Base-by-base conservation (phyloP, 169 alveolate genomes). In the Babesia caballi region DNA sequence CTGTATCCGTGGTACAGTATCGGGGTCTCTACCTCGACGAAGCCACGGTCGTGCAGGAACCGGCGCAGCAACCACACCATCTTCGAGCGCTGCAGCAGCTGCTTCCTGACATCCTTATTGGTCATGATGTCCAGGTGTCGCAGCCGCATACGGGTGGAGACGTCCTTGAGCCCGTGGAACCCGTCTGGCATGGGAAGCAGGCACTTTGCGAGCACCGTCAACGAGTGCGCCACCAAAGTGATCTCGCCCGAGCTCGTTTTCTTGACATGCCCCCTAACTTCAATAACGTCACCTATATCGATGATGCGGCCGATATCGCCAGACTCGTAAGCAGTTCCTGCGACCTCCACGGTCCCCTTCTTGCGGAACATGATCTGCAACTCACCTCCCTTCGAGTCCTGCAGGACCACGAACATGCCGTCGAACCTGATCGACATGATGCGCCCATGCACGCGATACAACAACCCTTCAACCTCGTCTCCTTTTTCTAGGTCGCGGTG, bases 21-120 rank as follows among this genome's bases (percentile, higher is more conserved):
- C 25, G 99, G 99, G 44, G 99, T 98, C 90, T 98, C 99, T 25
- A 96, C 99, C 85, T 98, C 99, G 21, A 95, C 41, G 85, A 96
- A 97, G 4, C 97, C 99, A 32, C 94, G 87, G 46, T 89, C 92
- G 66, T 91, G 96, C 70, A 98, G 90, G 84, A 87, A 89, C 41
- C 50, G 80, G 58, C 99, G 91, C 38, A 95, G 66, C 71, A 67
- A 83, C 67, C 84, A 74, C 40, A 94, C 87, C 30, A 95, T 90
- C 66, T 85, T 83, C 8, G 97, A 75, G 51, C 97, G 87, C 72
- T 38, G 46, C 41, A 75, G 90, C 23, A 67, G 74, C 74, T 92
- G 91, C 44, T 88, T 86, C 77, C 96, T 91, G 19, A 91, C 88
- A 17, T 88, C 90, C 36, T 88, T 91, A 84, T 96, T 97, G 73